Evolutionary conservation across 2,329 filamentous ascomycete genomes (phyloP).

Genomic region (Pyrenophora seminiperda): DNA sequence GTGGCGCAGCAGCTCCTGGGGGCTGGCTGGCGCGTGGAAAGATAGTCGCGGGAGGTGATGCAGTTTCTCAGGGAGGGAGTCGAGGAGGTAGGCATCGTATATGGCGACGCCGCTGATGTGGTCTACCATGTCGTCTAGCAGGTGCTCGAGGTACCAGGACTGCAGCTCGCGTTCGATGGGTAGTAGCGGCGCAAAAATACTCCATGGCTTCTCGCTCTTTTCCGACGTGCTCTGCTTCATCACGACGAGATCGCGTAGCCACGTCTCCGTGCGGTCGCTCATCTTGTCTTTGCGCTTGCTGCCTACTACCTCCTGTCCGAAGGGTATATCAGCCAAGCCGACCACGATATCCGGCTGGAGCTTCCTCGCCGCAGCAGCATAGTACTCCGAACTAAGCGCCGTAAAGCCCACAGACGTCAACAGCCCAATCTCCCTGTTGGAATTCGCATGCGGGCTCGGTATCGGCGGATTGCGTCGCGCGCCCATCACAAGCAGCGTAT

Average conservation of each 20-base stretch:
- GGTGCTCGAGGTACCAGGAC: constrained; percentile 75
- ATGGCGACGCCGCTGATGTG: constrained; percentile 71
- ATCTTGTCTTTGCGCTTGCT: constrained; percentile 80
- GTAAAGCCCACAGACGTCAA: constrained; percentile 87
- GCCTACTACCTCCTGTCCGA: constrained; percentile 61
- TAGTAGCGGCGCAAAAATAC: constrained; percentile 68
- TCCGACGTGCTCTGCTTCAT: constrained; percentile 46
- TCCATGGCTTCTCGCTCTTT: constrained; percentile 32
- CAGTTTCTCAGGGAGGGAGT: constrained; percentile 68
- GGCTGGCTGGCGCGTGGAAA: constrained; percentile 70
- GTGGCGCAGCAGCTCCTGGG: constrained; percentile 78
- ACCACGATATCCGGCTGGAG: constrained; percentile 81
- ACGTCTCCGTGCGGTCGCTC: constrained; percentile 82
- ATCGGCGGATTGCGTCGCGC: constrained; percentile 80
- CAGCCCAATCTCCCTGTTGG: constrained; percentile 72
- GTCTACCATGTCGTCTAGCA: constrained; percentile 66
- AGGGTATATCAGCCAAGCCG: constrained; percentile 74
- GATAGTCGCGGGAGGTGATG: constrained; percentile 72
- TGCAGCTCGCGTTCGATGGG: constrained; percentile 77
- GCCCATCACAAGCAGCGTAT: constrained; percentile 72
- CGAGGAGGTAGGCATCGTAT: constrained; percentile 73
- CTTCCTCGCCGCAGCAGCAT: constrained; percentile 67
- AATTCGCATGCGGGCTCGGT: constrained; percentile 69
- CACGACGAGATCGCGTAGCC: constrained; percentile 72
- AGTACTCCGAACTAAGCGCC: constrained; percentile 70